These are phyloP conservation scores for Trichoderma endophyticum DNA, from an alignment of 2,329 filamentous ascomycete species.

Conservation along the genomic window DNA sequence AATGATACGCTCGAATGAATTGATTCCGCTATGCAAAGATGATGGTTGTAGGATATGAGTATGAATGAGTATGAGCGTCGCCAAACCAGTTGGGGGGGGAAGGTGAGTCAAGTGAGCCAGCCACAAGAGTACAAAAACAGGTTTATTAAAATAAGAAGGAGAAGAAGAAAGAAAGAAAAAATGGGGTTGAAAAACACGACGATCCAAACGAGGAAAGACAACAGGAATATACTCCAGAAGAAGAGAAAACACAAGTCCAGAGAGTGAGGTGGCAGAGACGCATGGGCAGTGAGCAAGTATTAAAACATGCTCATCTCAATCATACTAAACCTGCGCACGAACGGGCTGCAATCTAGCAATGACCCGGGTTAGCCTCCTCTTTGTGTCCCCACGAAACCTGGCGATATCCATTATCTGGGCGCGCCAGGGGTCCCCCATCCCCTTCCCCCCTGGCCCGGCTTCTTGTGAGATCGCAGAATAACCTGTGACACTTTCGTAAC, in stretches of 20 bases:
- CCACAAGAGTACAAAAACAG: constrained; percentile 32
- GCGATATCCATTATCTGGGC: not conserved
- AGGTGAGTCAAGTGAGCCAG: constrained; percentile 25
- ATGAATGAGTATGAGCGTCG: not conserved
- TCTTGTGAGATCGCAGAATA: constrained; percentile 26
- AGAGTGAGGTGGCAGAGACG: not conserved
- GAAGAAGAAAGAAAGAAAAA: not conserved
- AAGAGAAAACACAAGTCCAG: not conserved
- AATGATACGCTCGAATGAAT: not conserved
- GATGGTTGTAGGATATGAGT: not conserved
- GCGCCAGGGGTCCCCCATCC: not conserved
- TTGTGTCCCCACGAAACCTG: constrained; percentile 23
- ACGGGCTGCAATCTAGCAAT: not conserved
- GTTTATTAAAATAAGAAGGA: constrained; percentile 25
- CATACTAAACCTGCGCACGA: constrained; percentile 12
- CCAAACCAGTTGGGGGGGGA: not conserved
- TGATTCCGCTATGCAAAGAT: not conserved
- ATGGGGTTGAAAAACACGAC: not conserved
- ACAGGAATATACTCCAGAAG: not conserved
- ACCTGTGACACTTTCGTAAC: constrained; percentile 29
- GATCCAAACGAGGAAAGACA: not conserved
- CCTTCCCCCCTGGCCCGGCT: not conserved
- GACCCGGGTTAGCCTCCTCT: constrained; percentile 20
- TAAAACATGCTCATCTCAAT: not conserved
- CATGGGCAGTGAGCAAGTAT: constrained; percentile 14